These are phyloP conservation scores for Ganoderma lucidum DNA, from an alignment of 1,284 basidiomycete genomes.

Conservation along the genomic window DNA sequence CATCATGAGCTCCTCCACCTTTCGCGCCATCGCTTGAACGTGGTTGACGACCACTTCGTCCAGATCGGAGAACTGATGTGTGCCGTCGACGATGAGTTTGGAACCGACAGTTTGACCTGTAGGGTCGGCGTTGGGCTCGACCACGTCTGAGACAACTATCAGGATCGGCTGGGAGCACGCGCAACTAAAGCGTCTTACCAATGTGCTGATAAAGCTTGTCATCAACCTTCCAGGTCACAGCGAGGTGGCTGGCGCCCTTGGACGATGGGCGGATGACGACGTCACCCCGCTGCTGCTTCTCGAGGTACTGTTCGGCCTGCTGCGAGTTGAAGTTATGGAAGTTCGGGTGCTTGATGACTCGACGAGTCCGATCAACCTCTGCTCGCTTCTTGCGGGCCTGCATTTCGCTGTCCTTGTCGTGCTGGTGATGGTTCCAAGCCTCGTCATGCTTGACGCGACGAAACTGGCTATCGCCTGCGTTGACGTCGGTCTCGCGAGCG, in stretches of 20 bases:
- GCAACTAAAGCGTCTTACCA: slow-evolving; percentile 53
- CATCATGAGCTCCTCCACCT: slow-evolving; percentile 94
- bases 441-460: slow-evolving; percentile 70
- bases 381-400: slow-evolving; percentile 86
- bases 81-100: slow-evolving; percentile 82
- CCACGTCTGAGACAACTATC: slow-evolving; percentile 68
- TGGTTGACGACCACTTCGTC: slow-evolving; percentile 99
- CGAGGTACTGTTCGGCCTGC: slow-evolving; percentile 91
- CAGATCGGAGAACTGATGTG: slow-evolving; percentile 91
- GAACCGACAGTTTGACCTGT: slow-evolving; percentile 75
- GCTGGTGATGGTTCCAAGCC: slow-evolving; percentile 74
- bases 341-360: slow-evolving; percentile 98
- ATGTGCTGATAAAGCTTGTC: slow-evolving; percentile 98
- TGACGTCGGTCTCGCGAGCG: slow-evolving; percentile 75
- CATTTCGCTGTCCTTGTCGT: slow-evolving; percentile 78
- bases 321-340: slow-evolving; percentile 96
- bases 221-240: slow-evolving; percentile 99
- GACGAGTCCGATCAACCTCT: slow-evolving; percentile 78
- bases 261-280: slow-evolving; percentile 97
- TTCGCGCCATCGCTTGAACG: slow-evolving; percentile 92
- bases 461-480: slow-evolving; percentile 69
- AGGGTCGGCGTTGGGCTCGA: slow-evolving; percentile 82
- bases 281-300: slow-evolving; percentile 92
- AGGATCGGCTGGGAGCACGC: neutral
- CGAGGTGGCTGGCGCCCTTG: slow-evolving; percentile 92